Conservation (phyloP, 2,329 filamentous ascomycete genomes). For the Chrysoporthe deuterocubensis region DNA sequence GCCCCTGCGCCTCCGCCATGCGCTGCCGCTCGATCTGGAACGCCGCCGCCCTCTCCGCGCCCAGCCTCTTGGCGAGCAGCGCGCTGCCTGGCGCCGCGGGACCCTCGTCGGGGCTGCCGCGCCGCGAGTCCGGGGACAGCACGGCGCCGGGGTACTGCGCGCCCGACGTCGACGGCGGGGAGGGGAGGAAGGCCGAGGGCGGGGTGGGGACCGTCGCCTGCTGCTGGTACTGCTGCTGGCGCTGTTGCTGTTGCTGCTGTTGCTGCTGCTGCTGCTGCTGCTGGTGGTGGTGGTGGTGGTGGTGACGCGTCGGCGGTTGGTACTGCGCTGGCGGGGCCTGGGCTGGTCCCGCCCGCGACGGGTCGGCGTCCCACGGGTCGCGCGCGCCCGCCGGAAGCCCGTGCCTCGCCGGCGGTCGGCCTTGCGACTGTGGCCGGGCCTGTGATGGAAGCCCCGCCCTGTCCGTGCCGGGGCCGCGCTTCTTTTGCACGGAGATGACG, state of each 20-base stretch:
- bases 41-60: slow-evolving; percentile 52
- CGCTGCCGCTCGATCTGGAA: slow-evolving; percentile 43
- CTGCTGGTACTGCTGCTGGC: neutral
- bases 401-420: neutral
- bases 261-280: no score
- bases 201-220: neutral
- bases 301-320: neutral
- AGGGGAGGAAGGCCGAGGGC: slow-evolving; percentile 19
- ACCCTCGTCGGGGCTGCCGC: neutral
- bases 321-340: slow-evolving; percentile 9
- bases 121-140: slow-evolving; percentile 1
- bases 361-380: slow-evolving; percentile 6
- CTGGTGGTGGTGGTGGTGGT: no score
- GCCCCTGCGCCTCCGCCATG: slow-evolving; percentile 28
- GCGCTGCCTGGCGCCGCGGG: slow-evolving; percentile 37
- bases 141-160: neutral
- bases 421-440: no score
- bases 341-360: slow-evolving; percentile 2
- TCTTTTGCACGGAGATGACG: slow-evolving; percentile 7
- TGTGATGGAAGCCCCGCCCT: no score
- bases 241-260: no score
- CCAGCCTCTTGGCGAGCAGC: slow-evolving; percentile 58
- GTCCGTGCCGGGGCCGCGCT: slow-evolving; percentile 12
- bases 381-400: slow-evolving; percentile 4
- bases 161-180: slow-evolving; percentile 17